phyloP scores from a whole-genome alignment of 768 basidiomycete species.

The Lactarius deliciosus region DNA sequence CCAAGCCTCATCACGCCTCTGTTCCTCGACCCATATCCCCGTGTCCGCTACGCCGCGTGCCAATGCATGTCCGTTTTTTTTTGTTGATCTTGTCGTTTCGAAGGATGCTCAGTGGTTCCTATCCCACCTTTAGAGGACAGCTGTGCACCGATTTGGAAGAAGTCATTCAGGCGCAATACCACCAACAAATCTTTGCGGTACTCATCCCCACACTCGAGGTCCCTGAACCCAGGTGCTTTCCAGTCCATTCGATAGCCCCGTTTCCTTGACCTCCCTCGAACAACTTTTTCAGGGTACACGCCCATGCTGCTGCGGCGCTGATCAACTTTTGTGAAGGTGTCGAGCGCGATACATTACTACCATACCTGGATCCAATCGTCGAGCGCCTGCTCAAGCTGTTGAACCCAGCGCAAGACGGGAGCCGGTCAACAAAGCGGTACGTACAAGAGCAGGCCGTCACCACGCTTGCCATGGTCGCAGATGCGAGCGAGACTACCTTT shows the following conservation, averaged over 20 bases:
- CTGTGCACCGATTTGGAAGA: conserved; percentile 88
- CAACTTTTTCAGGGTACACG: conserved; percentile 59
- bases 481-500: conserved; percentile 78
- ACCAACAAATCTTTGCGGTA: conserved; percentile 65
- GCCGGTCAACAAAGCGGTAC: conserved; percentile 52
- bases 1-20: conserved; percentile 70
- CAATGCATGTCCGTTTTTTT: conserved; percentile 67
- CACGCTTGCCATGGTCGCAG: conserved; percentile 86
- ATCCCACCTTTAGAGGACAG: conserved; percentile 64
- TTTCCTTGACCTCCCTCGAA: conserved; percentile 9
- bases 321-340: conserved; percentile 93
- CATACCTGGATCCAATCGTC: conserved; percentile 80
- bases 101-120: conserved; percentile 10
- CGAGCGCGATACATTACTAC: conserved; percentile 65
- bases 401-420: conserved; percentile 46
- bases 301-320: conserved; percentile 83
- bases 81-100: conserved; percentile 4
- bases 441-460: conserved; percentile 90
- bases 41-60: conserved; percentile 73
- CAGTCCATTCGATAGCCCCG: background rate
- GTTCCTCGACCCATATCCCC: conserved; percentile 77
- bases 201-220: conserved; percentile 74
- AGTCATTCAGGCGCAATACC: conserved; percentile 70
- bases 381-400: conserved; percentile 67
- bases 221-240: conserved; percentile 62